Evolutionary conservation across 106 monocot species (phyloP).

Genomic region (Platanthera zijinensis): DNA sequence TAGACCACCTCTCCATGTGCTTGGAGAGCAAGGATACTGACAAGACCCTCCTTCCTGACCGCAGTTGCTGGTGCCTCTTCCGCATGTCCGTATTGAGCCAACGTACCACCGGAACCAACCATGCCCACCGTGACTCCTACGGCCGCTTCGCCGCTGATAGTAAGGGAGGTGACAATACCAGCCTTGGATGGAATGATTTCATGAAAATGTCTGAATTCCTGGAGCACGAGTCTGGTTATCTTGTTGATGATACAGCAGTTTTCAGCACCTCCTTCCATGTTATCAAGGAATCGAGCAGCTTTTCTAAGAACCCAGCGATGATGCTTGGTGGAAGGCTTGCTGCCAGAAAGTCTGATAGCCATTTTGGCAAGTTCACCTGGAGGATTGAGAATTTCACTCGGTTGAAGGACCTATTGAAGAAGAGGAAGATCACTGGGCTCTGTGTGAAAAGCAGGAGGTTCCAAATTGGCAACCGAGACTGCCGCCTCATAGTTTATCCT

Average conservation of each 20-base stretch:
- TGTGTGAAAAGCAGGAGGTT: conserved; percentile 94
- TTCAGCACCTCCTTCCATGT: conserved; percentile 86
- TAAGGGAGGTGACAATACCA: conserved; percentile 73
- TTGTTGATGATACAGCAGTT: conserved; percentile 60
- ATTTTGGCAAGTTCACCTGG: conserved; percentile 91
- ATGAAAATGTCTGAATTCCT: conserved; percentile 79
- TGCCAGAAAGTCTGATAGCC: conserved; percentile 71
- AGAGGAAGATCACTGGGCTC: conserved; percentile 88
- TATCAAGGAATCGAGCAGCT: conserved; percentile 72
- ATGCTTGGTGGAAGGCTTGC: conserved; percentile 31
- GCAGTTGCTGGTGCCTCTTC: conserved; percentile 94
- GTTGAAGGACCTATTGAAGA: conserved; percentile 92
- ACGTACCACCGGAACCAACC: conserved; percentile 34
- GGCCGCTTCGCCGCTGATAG: conserved; percentile 82
- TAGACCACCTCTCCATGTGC: conserved; percentile 77
- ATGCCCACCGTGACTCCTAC: conserved; percentile 81
- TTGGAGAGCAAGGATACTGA: conserved; percentile 95
- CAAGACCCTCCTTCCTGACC: conserved; percentile 38
- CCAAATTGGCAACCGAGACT: conserved; percentile 91
- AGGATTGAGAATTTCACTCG: conserved; percentile 91
- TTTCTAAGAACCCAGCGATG: conserved; percentile 36
- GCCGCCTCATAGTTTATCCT: conserved; percentile 94
- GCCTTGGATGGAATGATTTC: conserved; percentile 93
- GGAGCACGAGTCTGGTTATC: conserved; percentile 39
- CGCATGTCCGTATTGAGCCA: conserved; percentile 82